Percentiles rank a stretch among this genome's conserved stretches.
Evolutionary conservation across 768 basidiomycete species (phyloP).

Genomic region (Sarcodon sp.): DNA sequence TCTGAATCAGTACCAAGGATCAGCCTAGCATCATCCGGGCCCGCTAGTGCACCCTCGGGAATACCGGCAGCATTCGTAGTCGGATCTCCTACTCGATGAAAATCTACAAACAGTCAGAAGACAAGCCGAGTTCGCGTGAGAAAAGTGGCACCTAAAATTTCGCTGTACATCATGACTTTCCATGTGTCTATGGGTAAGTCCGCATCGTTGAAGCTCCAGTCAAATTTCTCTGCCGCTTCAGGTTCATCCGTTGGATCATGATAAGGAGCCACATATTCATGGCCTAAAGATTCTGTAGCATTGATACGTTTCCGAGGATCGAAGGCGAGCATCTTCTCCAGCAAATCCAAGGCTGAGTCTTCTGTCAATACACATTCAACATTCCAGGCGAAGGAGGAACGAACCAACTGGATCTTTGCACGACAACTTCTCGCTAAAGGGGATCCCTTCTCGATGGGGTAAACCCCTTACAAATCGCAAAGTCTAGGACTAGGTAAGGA

Average conservation of each 20-base stretch:
- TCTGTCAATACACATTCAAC: neutral
- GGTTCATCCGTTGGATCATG: constrained; percentile 99
- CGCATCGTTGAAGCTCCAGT: constrained; percentile 99
- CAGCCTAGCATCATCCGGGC: constrained; percentile 26
- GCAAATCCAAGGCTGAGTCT: constrained; percentile 71
- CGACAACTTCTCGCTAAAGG: constrained; percentile 87
- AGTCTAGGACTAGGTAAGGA: constrained; percentile 41
- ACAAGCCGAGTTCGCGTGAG: neutral
- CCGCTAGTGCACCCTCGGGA: constrained; percentile 59
- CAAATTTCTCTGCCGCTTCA: constrained; percentile 85
- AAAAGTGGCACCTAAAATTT: constrained; percentile 70
- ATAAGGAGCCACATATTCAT: constrained; percentile 94
- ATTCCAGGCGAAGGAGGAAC: constrained; percentile 13
- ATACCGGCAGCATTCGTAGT: constrained; percentile 20
- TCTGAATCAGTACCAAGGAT: too few relatives aligned
- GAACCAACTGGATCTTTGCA: constrained; percentile 78
- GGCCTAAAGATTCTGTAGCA: constrained; percentile 78
- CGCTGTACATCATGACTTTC: constrained; percentile 99
- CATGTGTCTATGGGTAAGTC: constrained; percentile 97
- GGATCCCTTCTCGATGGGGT: constrained; percentile 91
- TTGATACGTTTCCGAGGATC: constrained; percentile 96
- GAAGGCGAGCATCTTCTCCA: constrained; percentile 99
- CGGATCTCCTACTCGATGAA: constrained; percentile 66
- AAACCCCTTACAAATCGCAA: constrained; percentile 97
- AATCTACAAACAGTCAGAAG: constrained; percentile 31